Evolutionary conservation across 176 grass and related monocot species (phyloP).

Genomic region (Thinopyrum elongatum): DNA sequence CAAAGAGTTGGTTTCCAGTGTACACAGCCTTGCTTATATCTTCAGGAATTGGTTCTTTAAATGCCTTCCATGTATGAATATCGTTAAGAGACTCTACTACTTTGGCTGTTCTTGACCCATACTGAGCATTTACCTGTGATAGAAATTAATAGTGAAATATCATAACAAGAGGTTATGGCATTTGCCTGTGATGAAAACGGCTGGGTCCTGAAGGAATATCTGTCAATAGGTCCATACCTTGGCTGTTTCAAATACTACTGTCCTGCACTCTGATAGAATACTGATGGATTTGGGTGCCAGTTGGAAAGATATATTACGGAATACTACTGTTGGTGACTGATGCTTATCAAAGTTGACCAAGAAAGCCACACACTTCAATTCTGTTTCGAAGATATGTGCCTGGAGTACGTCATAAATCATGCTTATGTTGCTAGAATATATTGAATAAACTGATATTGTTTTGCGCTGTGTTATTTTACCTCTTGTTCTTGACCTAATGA

Average conservation of each 20-base stretch:
- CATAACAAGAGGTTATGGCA: neutral
- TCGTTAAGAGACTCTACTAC: constrained; percentile 43
- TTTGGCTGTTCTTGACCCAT: constrained; percentile 49
- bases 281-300: constrained; percentile 67
- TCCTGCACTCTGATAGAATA: constrained; percentile 68
- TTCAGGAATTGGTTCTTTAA: constrained; percentile 49
- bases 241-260: constrained; percentile 64
- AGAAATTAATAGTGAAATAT: constrained; percentile 4
- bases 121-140: constrained; percentile 64
- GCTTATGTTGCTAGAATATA: constrained; percentile 10
- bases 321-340: constrained; percentile 29
- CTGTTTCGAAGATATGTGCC: constrained; percentile 86
- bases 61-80: constrained; percentile 55
- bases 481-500: constrained; percentile 70
- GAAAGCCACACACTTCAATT: constrained; percentile 68
- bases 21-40: constrained; percentile 22
- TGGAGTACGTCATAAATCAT: constrained; percentile 38
- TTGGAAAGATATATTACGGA: constrained; percentile 51
- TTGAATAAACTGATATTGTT: neutral
- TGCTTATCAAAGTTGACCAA: constrained; percentile 63
- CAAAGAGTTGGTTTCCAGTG: constrained; percentile 47
- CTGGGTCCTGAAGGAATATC: neutral
- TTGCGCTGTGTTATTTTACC: constrained; percentile 38
- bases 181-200: neutral
- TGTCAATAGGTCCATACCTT: constrained; percentile 40